Evolutionary conservation across 495 filamentous ascomycete species (phyloP).

Genomic region (Staphylotrichum longicolle): DNA sequence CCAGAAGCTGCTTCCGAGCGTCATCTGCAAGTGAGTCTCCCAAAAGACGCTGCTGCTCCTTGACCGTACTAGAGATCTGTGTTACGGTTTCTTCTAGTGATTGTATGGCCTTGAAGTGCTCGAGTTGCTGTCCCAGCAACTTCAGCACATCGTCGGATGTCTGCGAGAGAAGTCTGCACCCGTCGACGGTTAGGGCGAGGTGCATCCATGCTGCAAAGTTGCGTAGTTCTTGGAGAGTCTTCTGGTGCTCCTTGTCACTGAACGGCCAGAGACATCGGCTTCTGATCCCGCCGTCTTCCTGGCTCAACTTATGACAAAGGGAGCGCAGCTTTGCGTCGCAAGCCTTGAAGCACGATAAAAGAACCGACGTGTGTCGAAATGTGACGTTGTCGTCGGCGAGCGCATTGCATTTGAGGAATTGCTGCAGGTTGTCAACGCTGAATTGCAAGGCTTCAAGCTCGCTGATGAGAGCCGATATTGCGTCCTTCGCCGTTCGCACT

Average conservation of each 20-base stretch:
- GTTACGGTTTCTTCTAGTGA: background rate
- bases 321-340: background rate
- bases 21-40: too few species aligned
- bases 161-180: background rate
- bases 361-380: background rate
- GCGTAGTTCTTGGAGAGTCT: background rate
- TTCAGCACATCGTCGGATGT: background rate
- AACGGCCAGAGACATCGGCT: background rate
- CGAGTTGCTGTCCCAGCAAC: background rate
- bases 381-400: background rate
- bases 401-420: background rate
- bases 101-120: background rate
- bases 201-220: background rate
- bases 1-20: too few species aligned
- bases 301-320: background rate
- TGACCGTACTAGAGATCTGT: too few species aligned
- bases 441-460: background rate
- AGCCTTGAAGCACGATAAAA: background rate
- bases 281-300: background rate
- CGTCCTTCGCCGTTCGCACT: background rate
- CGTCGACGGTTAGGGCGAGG: background rate
- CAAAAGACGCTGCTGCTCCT: too few species aligned
- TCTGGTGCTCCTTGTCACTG: slow-evolving; percentile 1
- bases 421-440: background rate
- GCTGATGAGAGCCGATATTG: background rate